Conservation (phyloP, 192 early-diverging fungal species). For the Rhizophlyctis rosea region DNA sequence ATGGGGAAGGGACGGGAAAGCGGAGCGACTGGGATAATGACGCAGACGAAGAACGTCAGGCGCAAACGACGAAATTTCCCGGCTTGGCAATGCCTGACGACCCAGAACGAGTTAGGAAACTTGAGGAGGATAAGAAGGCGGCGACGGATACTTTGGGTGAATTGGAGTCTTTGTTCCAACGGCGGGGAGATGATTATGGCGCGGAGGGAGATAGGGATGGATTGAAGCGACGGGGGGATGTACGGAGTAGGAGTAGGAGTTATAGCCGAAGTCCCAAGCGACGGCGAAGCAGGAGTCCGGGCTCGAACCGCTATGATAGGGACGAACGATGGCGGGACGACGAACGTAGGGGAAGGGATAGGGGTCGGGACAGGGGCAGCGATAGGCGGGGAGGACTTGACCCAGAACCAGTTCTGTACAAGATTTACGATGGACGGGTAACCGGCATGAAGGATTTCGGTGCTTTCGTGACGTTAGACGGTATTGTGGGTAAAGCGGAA, state of each 20-base stretch:
- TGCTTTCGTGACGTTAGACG: constrained; percentile 84
- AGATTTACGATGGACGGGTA: constrained; percentile 86
- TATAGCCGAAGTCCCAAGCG: constrained; percentile 26
- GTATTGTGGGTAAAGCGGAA: constrained; percentile 71
- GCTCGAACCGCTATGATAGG: constrained; percentile 7
- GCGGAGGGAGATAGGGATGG: constrained; percentile 19
- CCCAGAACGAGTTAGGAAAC: constrained; percentile 22
- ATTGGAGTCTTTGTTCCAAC: constrained; percentile 49
- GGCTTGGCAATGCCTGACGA: constrained; percentile 64
- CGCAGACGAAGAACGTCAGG: constrained; percentile 32
- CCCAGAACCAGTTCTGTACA: constrained; percentile 81
- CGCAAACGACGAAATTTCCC: constrained; percentile 57
- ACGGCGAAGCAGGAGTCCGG: constrained; percentile 21
- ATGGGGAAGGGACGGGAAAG: background rate
- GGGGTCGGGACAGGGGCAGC: constrained; percentile 12
- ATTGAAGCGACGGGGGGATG: constrained; percentile 8
- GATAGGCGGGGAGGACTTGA: constrained; percentile 48
- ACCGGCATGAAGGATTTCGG: constrained; percentile 90
- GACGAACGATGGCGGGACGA: constrained; percentile 19
- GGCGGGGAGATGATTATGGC: constrained; percentile 19
- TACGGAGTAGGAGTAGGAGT: constrained; percentile 23
- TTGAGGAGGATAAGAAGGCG: constrained; percentile 45
- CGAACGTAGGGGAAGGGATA: constrained; percentile 18
- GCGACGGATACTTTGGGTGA: constrained; percentile 56
- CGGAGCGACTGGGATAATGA: constrained; percentile 31